Conservation (phyloP, 73 alveolate genomes). For the Effrenium voratum region DNA sequence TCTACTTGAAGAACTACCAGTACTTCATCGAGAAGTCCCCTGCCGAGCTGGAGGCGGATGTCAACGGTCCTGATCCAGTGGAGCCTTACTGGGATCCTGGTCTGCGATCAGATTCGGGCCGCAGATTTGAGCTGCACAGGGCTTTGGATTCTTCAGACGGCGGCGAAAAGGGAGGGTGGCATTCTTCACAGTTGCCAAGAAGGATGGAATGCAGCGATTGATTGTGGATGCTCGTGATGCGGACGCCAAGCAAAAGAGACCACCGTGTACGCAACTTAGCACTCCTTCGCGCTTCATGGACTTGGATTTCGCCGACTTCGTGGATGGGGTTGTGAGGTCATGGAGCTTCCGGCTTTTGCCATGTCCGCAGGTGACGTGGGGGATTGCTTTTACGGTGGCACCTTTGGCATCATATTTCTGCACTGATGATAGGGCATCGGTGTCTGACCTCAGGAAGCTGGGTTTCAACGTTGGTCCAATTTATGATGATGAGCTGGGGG, state of each 20-base stretch:
- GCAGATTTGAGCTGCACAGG: background rate
- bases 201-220: slow-evolving; percentile 44
- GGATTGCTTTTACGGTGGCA: slow-evolving; percentile 16
- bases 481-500: slow-evolving; percentile 10
- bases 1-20: background rate
- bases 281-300: background rate
- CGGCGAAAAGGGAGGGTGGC: slow-evolving; percentile 35
- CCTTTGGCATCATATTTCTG: background rate
- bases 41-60: background rate
- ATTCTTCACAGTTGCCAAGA: slow-evolving; percentile 1
- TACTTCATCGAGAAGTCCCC: background rate
- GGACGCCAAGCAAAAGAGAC: background rate
- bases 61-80: background rate
- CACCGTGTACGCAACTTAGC: background rate
- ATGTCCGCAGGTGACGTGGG: slow-evolving; percentile 30
- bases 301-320: background rate
- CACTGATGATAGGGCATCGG: background rate
- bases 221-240: slow-evolving; percentile 34
- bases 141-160: background rate
- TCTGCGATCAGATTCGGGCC: background rate
- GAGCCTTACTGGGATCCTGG: slow-evolving; percentile 29
- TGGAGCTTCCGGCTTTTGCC: background rate
- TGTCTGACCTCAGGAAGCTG: background rate
- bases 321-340: background rate
- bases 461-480: background rate